Conservation (phyloP, 2,329 filamentous ascomycete genomes). For the Xylariaceae sp. region DNA sequence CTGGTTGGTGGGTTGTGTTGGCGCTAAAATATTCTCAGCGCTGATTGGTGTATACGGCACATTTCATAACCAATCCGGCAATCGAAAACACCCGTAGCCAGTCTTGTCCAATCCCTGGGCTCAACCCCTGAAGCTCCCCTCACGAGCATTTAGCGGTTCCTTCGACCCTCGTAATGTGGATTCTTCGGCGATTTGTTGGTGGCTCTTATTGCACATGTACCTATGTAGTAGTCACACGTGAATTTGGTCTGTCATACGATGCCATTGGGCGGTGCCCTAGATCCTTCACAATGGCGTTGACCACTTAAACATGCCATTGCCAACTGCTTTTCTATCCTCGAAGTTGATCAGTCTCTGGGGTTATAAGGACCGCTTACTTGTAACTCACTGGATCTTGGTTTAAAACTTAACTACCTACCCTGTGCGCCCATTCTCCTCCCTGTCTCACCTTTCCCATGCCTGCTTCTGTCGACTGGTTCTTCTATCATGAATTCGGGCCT, state of each 20-base stretch:
- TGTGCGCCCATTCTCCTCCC: conserved; percentile 2
- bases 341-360: conserved; percentile 8
- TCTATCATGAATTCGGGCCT: conserved; percentile 37
- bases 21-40: background rate
- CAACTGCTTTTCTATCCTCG: conserved; percentile 2
- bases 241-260: conserved; percentile 2
- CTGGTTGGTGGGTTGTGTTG: background rate
- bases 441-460: conserved; percentile 13
- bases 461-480: conserved; percentile 1
- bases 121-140: background rate
- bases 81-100: conserved; percentile 1
- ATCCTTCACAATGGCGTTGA: conserved; percentile 17
- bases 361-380: background rate
- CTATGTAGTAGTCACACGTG: conserved; percentile 15
- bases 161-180: conserved; percentile 11
- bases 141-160: conserved; percentile 1
- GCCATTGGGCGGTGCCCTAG: conserved; percentile 14
- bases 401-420: conserved; percentile 7
- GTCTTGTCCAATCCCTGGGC: background rate
- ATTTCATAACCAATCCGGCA: conserved; percentile 26
- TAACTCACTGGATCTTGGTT: background rate
- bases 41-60: conserved; percentile 17
- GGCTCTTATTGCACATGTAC: conserved; percentile 11
- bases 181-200: conserved; percentile 2
- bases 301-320: conserved; percentile 8